Base-by-base conservation (phyloP, 192 early-diverging fungal genomes). In the Cetraspora pellucida region DNA sequence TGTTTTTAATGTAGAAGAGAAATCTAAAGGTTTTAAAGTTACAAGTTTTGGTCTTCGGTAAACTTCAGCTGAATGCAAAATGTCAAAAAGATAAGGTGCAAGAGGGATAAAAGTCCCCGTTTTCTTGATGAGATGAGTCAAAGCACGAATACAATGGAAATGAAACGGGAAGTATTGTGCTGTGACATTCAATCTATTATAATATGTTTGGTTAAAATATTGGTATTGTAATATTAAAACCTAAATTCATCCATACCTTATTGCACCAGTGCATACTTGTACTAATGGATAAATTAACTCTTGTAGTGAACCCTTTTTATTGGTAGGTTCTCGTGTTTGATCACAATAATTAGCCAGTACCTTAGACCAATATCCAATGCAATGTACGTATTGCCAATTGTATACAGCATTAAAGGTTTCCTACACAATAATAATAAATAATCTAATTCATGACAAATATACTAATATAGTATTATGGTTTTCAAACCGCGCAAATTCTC, bases 381-480 rank as follows among this genome's bases (percentile, higher is more conserved):
- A 93, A 83, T 97, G 95, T 68, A 99, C 81, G 80, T 91, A 99
- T 84, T 97, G 96, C 97, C 97, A 99, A 87, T 95, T 95, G 87
- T 97, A 97, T 52, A 99, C 94, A 10, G 89, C 79, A 68, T 93
- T 94, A 89, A 91, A 96, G 5, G 90, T 91, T 78, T 96, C 92
- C 88, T 88, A 65, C 16, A 30, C 4, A 54, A 30, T 30, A 47
- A 31, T 28, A 63, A 14, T 25, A 74, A 63, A 57, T 49, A 10
- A 46, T 70, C n/a, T n/a, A n/a, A n/a, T n/a, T n/a, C n/a, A n/a
- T n/a, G n/a, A n/a, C n/a, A n/a, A n/a, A n/a, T n/a, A n/a, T n/a
- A n/a, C n/a, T n/a, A n/a, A 37, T 37, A 37, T 37, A 1, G 7
- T 37, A 37, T 7, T 37, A n/a, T n/a, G n/a, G 37, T 37, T 37